A percentile compares a stretch with the other conserved stretches of the same genome.
These are phyloP conservation scores for Serendipita indica DNA, from an alignment of 768 basidiomycete genomes.

Conservation along the genomic window DNA sequence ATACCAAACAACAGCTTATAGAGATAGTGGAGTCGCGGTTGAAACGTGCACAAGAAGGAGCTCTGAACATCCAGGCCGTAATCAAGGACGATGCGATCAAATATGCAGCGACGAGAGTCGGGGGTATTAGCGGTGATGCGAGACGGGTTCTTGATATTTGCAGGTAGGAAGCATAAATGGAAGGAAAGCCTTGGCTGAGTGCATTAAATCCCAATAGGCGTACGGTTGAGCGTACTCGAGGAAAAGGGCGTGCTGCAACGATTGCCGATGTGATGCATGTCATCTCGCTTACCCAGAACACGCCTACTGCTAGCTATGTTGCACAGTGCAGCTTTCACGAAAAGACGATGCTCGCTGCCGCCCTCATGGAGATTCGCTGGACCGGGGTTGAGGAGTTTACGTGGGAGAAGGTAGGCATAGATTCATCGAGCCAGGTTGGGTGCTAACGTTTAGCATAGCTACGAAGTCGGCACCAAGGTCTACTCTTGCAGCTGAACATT, in stretches of 20 bases:
- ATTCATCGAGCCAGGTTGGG: not conserved
- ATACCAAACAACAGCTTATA: conserved; percentile 59
- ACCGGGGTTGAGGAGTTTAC: conserved; percentile 80
- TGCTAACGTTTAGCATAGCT: not conserved
- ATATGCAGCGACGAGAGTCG: conserved; percentile 68
- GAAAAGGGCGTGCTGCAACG: conserved; percentile 35
- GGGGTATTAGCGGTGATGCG: conserved; percentile 84
- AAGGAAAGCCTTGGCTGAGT: too few relatives aligned
- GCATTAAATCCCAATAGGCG: conserved; percentile 32
- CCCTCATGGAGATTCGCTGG: conserved; percentile 66
- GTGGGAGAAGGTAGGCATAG: conserved; percentile 54
- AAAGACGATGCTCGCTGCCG: conserved; percentile 68
- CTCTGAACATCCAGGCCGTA: conserved; percentile 31
- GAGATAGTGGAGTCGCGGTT: conserved; percentile 80
- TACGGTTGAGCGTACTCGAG: conserved; percentile 63
- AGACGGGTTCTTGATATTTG: conserved; percentile 86
- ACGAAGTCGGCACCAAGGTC: conserved; percentile 36
- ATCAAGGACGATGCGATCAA: conserved; percentile 60
- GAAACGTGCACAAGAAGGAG: conserved; percentile 37
- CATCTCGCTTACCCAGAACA: conserved; percentile 76
- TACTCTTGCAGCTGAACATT: conserved; percentile 59
- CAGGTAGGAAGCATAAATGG: conserved; percentile 30
- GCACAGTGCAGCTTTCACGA: conserved; percentile 77
- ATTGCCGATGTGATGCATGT: conserved; percentile 65
- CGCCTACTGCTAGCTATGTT: conserved; percentile 73